These are phyloP conservation scores for Candolleomyces aberdarensis DNA, from an alignment of 768 basidiomycete species.

Conservation along the genomic window DNA sequence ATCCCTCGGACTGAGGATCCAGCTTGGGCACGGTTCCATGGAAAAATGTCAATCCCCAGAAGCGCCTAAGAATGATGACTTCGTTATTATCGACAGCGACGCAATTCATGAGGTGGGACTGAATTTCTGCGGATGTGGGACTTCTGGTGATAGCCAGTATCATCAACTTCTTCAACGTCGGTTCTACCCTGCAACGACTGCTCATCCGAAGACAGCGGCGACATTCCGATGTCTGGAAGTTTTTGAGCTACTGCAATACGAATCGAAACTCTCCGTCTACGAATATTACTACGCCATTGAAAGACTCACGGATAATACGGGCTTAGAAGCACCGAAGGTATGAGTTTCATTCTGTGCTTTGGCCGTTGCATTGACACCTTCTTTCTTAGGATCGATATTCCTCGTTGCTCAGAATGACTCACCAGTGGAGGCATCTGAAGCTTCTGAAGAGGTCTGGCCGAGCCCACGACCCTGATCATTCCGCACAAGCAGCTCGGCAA, in stretches of 20 bases:
- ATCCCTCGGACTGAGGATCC: too few relatives aligned
- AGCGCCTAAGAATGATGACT: too few relatives aligned
- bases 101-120: not conserved
- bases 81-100: not conserved
- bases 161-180: not conserved
- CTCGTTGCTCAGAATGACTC: not conserved
- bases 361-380: not conserved
- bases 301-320: too few relatives aligned
- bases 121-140: not conserved
- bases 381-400: not conserved
- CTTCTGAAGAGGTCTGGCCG: not conserved
- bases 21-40: too few relatives aligned
- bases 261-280: too few relatives aligned
- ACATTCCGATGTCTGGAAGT: too few relatives aligned
- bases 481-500: not conserved
- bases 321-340: not conserved
- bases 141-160: not conserved
- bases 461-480: not conserved
- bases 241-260: too few relatives aligned
- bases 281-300: too few relatives aligned
- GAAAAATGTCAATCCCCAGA: too few relatives aligned
- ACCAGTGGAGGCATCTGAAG: not conserved
- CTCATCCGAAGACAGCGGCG: too few relatives aligned
- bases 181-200: not conserved
- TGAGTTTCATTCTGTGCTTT: not conserved